Evolutionary conservation across 1,139 yeast genomes (phyloP), one percentile per base, ranked within the genome.

Genomic region (Candida sp.): DNA sequence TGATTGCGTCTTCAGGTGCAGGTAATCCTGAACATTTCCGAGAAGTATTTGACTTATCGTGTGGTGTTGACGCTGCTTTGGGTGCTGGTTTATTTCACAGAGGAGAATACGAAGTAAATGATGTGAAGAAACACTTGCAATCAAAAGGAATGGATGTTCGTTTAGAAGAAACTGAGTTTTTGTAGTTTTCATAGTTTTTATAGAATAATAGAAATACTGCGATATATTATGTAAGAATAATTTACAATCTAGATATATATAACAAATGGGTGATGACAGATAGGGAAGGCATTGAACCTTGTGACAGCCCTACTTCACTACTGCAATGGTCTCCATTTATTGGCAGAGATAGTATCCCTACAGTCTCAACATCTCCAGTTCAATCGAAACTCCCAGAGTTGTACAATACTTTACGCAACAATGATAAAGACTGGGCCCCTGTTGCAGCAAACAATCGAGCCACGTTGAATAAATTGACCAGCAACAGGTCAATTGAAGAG

Each of bases 41-140:
- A 50, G 89, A 91, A 52, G 99, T 89, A 1, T 93, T 93, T 59
- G 74, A 73, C 41, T 54, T 70, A 61, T 75, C 82, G 38, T 89
- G 97, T 25, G 76, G 80, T 3, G 85, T 93, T 2, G 99, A 93
- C 66, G 99, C 99, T 39, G 98, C 99, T 9, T 74, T 93, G 43
- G 99, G 99, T 27, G 99, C 99, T 3, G 99, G 99, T 38, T 84
- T 93, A 82, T 93, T 93, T 72, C 99, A 93, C 70, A 77, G 98
- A 58, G 93, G 87, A 23, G 98, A 91, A 57, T 93, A 84, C 63
- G 83, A 88, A 12, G 98, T 93, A 11, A 76, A 78, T 44, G 84
- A 90, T 43, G 97, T 93, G 36, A 93, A 93, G 65, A 64, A 75
- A 33, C 81, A 75, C 52, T 73, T 91, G 58, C 67, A 71, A 41